Evolutionary conservation across 495 filamentous ascomycete genomes (phyloP), one percentile per base, ranked within the genome.

Genomic region (Eremomyces bilateralis): DNA sequence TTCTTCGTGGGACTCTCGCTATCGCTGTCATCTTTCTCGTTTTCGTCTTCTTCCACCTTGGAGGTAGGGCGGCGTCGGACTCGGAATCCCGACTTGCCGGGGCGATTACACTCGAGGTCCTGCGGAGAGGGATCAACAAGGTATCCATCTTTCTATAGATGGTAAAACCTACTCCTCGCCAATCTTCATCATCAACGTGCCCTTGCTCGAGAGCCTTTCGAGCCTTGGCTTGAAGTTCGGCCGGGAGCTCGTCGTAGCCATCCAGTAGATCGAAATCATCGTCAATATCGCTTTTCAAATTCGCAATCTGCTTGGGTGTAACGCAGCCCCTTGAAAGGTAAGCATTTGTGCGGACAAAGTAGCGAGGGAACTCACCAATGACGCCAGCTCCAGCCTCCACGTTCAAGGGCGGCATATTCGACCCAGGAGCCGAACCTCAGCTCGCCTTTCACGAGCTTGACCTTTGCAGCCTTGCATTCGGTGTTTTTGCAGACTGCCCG

Each of bases 251-350:
- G 15, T 83, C 80, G 41, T 58, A 80, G 33, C 80, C 80, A 53
- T 85, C 50, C 59, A 75, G 49, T 65, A 93, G 62, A 66, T 92
- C 46, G 74, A 90, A 48, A 62, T 74, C 37, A 71, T 81, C 46
- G 66, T 88, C 38, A 30, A 69, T 50, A 4, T 34, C 31, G 2
- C 65, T 58, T 20, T 61, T 60, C 29, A 78, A 42, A 41, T 75
- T 71, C 27, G 42, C 18, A 36, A 85, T 55, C 33, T 69, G 56
- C 19, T 53, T 49, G 1, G 78, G 76, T 5, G 79, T 83, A 21
- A 74, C 63, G 38, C 80, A 90, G n/a, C 80, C 80, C 80, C 80
- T 84, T 18, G 12, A 33, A 30, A 39, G 34, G 11, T 32, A 32
- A 18, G 30, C 30, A 18, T 8, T 6, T 32, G 18, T 11, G 18